A percentile compares a stretch with the other conserved stretches of the same genome.
These are phyloP conservation scores for Elymus sibiricus DNA, from an alignment of 176 grass and related monocot genomes.

Conservation along the genomic window DNA sequence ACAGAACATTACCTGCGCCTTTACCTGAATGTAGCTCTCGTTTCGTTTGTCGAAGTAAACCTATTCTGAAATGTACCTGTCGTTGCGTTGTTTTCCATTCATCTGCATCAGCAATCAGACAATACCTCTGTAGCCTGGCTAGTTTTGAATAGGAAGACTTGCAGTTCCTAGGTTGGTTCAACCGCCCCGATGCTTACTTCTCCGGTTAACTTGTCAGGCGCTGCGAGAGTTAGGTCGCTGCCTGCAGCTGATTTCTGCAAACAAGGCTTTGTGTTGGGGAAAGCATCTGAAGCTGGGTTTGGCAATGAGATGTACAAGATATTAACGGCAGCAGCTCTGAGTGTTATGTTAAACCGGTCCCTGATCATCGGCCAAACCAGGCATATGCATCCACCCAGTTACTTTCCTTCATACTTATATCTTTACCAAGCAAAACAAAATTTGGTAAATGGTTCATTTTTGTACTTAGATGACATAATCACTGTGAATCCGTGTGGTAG, in stretches of 20 bases:
- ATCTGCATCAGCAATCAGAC: neutral
- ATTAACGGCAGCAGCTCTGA: constrained; percentile 76
- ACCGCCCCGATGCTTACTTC: constrained; percentile 36
- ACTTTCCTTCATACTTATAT: constrained; percentile 21
- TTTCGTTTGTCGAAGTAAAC: neutral
- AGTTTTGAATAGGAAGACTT: constrained; percentile 21
- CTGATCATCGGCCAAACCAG: constrained; percentile 97
- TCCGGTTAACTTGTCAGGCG: constrained; percentile 71
- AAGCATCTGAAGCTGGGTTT: constrained; percentile 94
- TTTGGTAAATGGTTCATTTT: neutral
- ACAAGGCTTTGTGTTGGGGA: constrained; percentile 90
- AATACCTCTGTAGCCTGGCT: neutral
- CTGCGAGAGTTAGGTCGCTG: constrained; percentile 63
- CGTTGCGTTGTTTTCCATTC: neutral
- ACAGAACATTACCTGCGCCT: neutral
- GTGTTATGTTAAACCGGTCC: constrained; percentile 91
- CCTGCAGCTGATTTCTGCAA: constrained; percentile 76
- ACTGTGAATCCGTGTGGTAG: neutral
- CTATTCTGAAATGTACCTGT: neutral
- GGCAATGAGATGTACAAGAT: constrained; percentile 99
- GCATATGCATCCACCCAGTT: constrained; percentile 61
- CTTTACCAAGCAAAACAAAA: neutral
- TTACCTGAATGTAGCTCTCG: neutral
- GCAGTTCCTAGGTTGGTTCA: constrained; percentile 14
- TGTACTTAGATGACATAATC: neutral